phyloP scores from a whole-genome alignment of 179 eudicot species.

The Vitellaria paradoxa region DNA sequence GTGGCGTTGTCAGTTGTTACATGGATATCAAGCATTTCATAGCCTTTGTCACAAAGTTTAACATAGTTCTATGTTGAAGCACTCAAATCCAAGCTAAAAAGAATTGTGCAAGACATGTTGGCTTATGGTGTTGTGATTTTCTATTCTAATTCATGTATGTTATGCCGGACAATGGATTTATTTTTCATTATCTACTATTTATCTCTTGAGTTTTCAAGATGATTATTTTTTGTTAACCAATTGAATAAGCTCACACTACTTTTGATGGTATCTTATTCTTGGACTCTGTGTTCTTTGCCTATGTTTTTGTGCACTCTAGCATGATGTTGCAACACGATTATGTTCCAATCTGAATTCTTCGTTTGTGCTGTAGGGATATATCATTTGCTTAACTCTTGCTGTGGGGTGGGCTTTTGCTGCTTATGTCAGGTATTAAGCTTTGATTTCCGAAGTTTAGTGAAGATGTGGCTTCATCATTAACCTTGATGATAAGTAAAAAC shows the following conservation, averaged over 20 bases:
- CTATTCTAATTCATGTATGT: background rate
- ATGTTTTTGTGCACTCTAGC: background rate
- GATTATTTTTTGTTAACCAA: background rate
- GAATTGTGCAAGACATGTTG: background rate
- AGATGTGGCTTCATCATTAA: background rate
- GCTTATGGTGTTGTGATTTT: background rate
- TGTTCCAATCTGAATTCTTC: background rate
- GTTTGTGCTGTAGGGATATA: slow-evolving; percentile 55
- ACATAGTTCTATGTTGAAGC: background rate
- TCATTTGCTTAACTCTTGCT: slow-evolving; percentile 71
- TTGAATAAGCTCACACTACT: background rate
- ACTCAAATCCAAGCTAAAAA: background rate
- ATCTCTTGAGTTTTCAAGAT: background rate
- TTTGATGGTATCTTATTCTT: background rate
- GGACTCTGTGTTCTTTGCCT: background rate
- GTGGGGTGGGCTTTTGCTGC: slow-evolving; percentile 83
- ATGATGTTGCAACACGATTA: slow-evolving; percentile 1
- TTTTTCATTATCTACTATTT: background rate
- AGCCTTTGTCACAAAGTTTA: no score
- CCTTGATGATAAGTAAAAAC: background rate
- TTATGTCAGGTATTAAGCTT: slow-evolving; percentile 61
- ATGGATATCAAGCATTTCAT: no score
- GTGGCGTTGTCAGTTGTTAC: no score
- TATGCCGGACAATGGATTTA: background rate
- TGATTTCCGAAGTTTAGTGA: background rate